These are phyloP conservation scores for Sphagnum magellanicum DNA, from an alignment of 228 moss, liverwort and hornwort genomes.

Conservation along the genomic window DNA sequence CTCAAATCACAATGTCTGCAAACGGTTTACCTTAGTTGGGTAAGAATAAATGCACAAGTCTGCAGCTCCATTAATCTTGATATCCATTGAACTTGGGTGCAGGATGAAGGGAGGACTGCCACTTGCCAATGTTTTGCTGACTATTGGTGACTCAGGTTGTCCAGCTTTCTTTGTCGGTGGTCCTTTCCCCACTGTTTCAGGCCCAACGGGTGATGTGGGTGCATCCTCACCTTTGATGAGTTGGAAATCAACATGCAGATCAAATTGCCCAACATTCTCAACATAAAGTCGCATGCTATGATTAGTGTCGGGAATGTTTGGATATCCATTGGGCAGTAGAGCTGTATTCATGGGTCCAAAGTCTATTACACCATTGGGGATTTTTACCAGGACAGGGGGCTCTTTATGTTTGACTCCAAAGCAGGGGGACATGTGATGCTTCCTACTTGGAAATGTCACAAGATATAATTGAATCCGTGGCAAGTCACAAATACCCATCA, in stretches of 20 bases:
- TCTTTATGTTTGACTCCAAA: slow-evolving; percentile 41
- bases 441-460: slow-evolving; percentile 55
- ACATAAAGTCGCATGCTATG: slow-evolving; percentile 66
- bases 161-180: slow-evolving; percentile 13
- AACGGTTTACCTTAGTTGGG: slow-evolving; percentile 38
- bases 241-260: slow-evolving; percentile 71
- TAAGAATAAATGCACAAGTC: slow-evolving; percentile 59
- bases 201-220: slow-evolving; percentile 5
- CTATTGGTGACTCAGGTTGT: not conserved
- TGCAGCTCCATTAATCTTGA: slow-evolving; percentile 39
- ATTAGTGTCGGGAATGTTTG: slow-evolving; percentile 43
- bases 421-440: slow-evolving; percentile 30
- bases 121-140: accelerated
- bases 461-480: slow-evolving; percentile 58
- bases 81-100: slow-evolving; percentile 41
- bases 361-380: slow-evolving; percentile 44
- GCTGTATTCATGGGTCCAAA: slow-evolving; percentile 70
- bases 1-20: not conserved
- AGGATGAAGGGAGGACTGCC: slow-evolving; percentile 29
- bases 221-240: slow-evolving; percentile 22
- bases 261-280: slow-evolving; percentile 72
- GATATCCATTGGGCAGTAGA: slow-evolving; percentile 41
- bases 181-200: slow-evolving; percentile 14
- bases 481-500: slow-evolving; percentile 67
- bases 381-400: slow-evolving; percentile 33